Conservation (phyloP, 2,329 filamentous ascomycete species). For the Nigrograna mackinnonii region DNA sequence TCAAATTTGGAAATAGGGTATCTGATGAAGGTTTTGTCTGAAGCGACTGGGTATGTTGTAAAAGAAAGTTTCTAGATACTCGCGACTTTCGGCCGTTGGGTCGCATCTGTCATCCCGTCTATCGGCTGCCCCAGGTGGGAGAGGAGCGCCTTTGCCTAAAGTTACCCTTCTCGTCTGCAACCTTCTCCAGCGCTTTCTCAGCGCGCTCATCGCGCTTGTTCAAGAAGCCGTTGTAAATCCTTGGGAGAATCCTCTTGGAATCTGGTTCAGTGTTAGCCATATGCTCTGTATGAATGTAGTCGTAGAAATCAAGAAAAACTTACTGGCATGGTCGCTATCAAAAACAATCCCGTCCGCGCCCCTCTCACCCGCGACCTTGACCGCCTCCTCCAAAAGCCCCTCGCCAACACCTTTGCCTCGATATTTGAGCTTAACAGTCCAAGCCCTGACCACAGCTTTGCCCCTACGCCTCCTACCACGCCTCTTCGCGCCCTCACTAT, state of each 20-base stretch:
- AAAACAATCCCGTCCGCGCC: slow-evolving; percentile 75
- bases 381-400: slow-evolving; percentile 73
- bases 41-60: too few species aligned
- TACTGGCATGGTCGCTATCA: slow-evolving; percentile 77
- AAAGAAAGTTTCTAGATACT: too few species aligned
- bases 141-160: slow-evolving; percentile 40
- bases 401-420: slow-evolving; percentile 72
- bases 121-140: slow-evolving; percentile 42
- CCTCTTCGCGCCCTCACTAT: slow-evolving; percentile 45
- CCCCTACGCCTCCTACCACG: slow-evolving; percentile 57
- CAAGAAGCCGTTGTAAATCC: slow-evolving; percentile 39
- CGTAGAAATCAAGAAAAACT: slow-evolving; percentile 25
- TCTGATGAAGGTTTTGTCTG: too few species aligned
- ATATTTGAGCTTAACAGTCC: slow-evolving; percentile 75
- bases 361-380: slow-evolving; percentile 67
- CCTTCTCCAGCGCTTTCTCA: slow-evolving; percentile 40
- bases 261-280: slow-evolving; percentile 26
- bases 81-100: too few species aligned
- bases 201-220: slow-evolving; percentile 36
- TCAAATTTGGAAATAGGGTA: too few species aligned
- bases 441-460: slow-evolving; percentile 75
- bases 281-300: neutral
- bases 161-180: slow-evolving; percentile 42
- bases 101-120: too few species aligned
- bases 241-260: slow-evolving; percentile 36